Evolutionary conservation across 2,329 filamentous ascomycete species (phyloP), one percentile per base, ranked within the genome.

Genomic region (Ceratocystis destructans): DNA sequence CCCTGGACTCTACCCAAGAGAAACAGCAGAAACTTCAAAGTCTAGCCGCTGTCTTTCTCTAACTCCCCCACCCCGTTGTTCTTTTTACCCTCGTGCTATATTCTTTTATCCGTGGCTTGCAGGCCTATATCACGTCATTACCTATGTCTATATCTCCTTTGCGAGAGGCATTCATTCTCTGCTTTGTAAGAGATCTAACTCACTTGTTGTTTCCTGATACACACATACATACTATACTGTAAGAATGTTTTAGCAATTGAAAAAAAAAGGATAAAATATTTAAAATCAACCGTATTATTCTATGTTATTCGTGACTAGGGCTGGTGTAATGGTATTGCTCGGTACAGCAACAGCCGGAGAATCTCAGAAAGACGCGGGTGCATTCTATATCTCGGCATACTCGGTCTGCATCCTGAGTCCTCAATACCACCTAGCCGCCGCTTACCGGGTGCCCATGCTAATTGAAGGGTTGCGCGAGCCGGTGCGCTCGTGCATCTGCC

Each of bases 1-100:
- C 86, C 87, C 17, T 89, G 87, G 87, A 86, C 86, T 62, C 77
- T 89, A 62, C 86, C 86, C 25, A 62, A 67, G 1, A 81, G 83
- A 72, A 78, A 82, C 70, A 76, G 77, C 57, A 72, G 74, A 22
- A 69, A 70, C 37, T n/a, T 50, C 20, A 64, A 64, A 50, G 65
- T 61, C 17, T 67, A 57, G 37, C 15, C n/a, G 12, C n/a, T 37
- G 50, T 48, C 53, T 22, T 68, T n/a, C 15, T 64, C 22, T 59
- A 10, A 28, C 41, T 37, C 61, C 61, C 48, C 20, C 37, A 33
- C 61, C 44, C 61, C n/a, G 17, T 63, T 62, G 20, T 65, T 20
- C 20, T 17, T 4, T 33, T 12, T 55, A 33, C 10, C 28, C 2
- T 10, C 53, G n/a, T 25, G 12, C 53, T 25, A 33, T 59, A 59